Percentiles rank a stretch among this genome's conserved stretches.
Conservation (phyloP, 805 yeast species). For the Candida sanyiensis region DNA sequence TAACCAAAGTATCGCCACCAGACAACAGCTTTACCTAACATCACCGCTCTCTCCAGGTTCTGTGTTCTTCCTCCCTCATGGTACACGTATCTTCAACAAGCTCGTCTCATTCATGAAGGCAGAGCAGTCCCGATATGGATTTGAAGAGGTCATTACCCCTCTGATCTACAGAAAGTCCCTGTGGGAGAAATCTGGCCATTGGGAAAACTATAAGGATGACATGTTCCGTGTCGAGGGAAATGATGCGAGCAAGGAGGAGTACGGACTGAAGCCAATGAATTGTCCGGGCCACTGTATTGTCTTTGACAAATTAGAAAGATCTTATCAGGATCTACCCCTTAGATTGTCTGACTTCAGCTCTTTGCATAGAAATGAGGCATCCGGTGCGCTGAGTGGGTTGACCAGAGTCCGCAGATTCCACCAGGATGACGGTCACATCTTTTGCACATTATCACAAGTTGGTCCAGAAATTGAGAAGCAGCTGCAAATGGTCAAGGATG, state of each 20-base stretch:
- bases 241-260: conserved; percentile 39
- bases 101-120: conserved; percentile 76
- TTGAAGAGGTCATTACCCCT: conserved; percentile 90
- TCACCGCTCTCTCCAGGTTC: conserved; percentile 88
- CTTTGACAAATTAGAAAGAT: conserved; percentile 67
- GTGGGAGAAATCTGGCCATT: conserved; percentile 93
- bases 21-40: conserved; percentile 72
- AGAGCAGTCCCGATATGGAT: conserved; percentile 77
- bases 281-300: conserved; percentile 94
- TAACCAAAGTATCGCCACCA: conserved; percentile 27
- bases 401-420: conserved; percentile 93
- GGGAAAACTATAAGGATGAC: conserved; percentile 91
- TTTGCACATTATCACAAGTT: conserved; percentile 77
- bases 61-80: conserved; percentile 87
- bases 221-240: conserved; percentile 82
- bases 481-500: conserved; percentile 64
- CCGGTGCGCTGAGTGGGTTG: conserved; percentile 89
- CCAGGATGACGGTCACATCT: conserved; percentile 97
- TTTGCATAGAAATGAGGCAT: conserved; percentile 88
- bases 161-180: conserved; percentile 73
- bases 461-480: conserved; percentile 66
- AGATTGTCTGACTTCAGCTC: conserved; percentile 86
- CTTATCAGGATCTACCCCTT: conserved; percentile 82
- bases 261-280: conserved; percentile 91
- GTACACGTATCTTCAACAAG: conserved; percentile 79